phyloP scores from a whole-genome alignment of 257 asterid species.

The Scutellaria baicalensis region DNA sequence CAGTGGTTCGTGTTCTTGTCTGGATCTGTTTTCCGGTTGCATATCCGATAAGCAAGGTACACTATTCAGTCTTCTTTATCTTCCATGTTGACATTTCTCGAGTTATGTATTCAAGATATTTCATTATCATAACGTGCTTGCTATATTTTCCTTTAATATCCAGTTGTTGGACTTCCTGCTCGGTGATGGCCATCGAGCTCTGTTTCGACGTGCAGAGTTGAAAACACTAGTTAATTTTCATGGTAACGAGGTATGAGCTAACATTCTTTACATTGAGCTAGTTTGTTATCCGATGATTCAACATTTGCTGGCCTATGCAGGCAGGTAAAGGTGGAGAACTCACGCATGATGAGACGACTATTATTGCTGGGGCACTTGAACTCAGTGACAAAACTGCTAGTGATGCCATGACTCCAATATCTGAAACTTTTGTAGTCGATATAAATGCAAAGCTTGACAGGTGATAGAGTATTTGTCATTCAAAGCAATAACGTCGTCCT shows the following conservation, averaged over 20 bases:
- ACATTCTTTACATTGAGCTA: too few relatives aligned
- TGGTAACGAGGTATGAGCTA: slow-evolving; percentile 59
- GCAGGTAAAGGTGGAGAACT: slow-evolving; percentile 98
- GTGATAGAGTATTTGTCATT: slow-evolving; percentile 22
- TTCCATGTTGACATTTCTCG: neutral
- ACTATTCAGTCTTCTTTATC: neutral
- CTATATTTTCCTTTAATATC: neutral
- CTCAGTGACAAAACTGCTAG: slow-evolving; percentile 82
- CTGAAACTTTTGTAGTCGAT: slow-evolving; percentile 73
- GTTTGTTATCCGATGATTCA: neutral
- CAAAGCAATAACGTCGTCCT: neutral
- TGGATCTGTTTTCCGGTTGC: slow-evolving; percentile 88
- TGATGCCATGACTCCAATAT: slow-evolving; percentile 90
- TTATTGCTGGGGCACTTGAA: slow-evolving; percentile 91
- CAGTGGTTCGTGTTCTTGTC: slow-evolving; percentile 73
- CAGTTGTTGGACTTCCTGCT: slow-evolving; percentile 67
- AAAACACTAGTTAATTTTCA: slow-evolving; percentile 76
- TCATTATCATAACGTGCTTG: neutral
- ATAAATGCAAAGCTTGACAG: slow-evolving; percentile 83
- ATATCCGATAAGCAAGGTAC: slow-evolving; percentile 89
- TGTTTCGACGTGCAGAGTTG: slow-evolving; percentile 87
- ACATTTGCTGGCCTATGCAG: slow-evolving; percentile 23
- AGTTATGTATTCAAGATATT: neutral
- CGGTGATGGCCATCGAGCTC: slow-evolving; percentile 65
- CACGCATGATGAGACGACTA: slow-evolving; percentile 90